Percentiles rank a stretch among this genome's conserved stretches.
Evolutionary conservation across 257 asterid species (phyloP).

Genomic region (Fraxinus americana): DNA sequence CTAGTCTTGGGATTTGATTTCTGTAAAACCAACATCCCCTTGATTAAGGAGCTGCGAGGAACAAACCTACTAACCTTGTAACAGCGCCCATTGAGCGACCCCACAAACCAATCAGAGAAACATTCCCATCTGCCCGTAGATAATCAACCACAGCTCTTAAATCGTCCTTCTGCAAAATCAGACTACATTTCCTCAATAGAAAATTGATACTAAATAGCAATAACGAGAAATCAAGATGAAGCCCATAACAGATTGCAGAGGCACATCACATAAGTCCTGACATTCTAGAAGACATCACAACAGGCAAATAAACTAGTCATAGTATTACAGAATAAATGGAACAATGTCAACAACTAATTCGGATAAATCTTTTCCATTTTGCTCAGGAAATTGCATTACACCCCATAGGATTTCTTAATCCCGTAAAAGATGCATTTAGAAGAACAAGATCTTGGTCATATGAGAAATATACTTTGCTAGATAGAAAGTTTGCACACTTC

Average conservation of each 20-base stretch:
- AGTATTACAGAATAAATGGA: neutral
- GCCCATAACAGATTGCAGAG: constrained; percentile 2
- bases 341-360: neutral
- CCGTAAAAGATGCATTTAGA: neutral
- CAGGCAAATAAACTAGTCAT: neutral
- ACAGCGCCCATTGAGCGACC: constrained; percentile 99
- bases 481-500: neutral
- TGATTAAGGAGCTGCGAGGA: neutral
- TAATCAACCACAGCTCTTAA: constrained; percentile 81
- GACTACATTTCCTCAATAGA: constrained; percentile 21
- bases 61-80: constrained; percentile 56
- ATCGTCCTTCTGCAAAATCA: constrained; percentile 76
- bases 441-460: neutral
- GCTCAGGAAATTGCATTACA: neutral
- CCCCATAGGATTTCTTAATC: neutral
- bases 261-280: neutral
- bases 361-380: neutral
- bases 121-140: constrained; percentile 77
- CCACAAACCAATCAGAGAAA: constrained; percentile 89
- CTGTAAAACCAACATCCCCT: neutral
- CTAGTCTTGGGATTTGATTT: neutral
- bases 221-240: neutral
- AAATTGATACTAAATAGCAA: neutral
- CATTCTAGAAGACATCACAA: neutral
- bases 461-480: neutral